Percentiles rank a stretch among this genome's conserved stretches.
Evolutionary conservation across 2,329 filamentous ascomycete genomes (phyloP).

Genomic region (Seiridium unicorne): DNA sequence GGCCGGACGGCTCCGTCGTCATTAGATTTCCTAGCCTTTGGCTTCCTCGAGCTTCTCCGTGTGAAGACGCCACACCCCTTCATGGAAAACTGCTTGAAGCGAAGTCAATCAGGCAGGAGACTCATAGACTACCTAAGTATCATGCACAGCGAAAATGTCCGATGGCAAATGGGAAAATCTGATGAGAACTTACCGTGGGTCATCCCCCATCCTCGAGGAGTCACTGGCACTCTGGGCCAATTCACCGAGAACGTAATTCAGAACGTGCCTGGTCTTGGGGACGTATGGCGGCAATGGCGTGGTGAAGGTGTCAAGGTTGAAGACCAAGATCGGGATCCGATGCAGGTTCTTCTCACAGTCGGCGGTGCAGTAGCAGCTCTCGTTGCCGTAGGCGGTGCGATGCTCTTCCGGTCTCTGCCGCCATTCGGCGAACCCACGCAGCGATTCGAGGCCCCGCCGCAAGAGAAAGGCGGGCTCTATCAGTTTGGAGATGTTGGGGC

Average conservation of each 20-base stretch:
- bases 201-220: conserved; percentile 13
- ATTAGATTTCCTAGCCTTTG: conserved; percentile 78
- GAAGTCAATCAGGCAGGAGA: conserved; percentile 17
- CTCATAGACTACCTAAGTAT: conserved; percentile 20
- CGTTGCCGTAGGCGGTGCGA: conserved; percentile 32
- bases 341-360: conserved; percentile 31
- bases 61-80: conserved; percentile 45
- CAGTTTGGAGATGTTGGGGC: conserved; percentile 47
- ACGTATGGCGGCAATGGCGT: conserved; percentile 31
- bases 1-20: conserved; percentile 44
- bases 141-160: conserved; percentile 10
- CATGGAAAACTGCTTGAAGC: conserved; percentile 27
- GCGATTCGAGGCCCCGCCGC: conserved; percentile 35
- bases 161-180: background rate
- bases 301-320: conserved; percentile 25
- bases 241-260: conserved; percentile 31
- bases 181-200: conserved; percentile 18
- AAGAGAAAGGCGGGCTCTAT: conserved; percentile 27
- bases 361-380: conserved; percentile 33
- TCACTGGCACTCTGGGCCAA: conserved; percentile 17
- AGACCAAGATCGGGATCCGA: conserved; percentile 20
- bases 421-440: conserved; percentile 45
- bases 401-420: conserved; percentile 38
- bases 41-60: conserved; percentile 75
- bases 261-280: conserved; percentile 27